phyloP scores from a whole-genome alignment of 2,329 filamentous ascomycete species.

The Chrysosporium keratinophilum region DNA sequence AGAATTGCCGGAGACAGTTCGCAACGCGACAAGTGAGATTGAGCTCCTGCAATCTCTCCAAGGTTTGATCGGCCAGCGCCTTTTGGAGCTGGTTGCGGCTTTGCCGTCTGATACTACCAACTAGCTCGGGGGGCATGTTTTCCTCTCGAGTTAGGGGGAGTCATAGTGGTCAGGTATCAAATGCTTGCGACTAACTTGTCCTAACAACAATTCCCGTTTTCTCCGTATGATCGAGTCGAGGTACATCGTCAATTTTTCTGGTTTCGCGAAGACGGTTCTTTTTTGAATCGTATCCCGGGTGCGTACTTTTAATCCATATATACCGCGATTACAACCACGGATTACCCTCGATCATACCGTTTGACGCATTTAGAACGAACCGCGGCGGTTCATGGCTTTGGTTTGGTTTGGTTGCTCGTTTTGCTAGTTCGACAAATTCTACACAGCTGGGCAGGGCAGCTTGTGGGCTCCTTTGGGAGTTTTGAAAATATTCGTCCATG shows the following conservation, averaged over 20 bases:
- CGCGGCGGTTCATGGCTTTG: not conserved
- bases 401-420: conserved; percentile 5
- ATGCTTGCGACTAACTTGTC: conserved; percentile 3
- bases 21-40: conserved; percentile 23
- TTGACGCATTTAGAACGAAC: not conserved
- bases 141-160: no score
- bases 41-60: conserved; percentile 25
- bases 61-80: conserved; percentile 25
- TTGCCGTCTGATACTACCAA: conserved; percentile 12
- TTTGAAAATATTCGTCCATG: not conserved
- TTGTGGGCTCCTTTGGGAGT: not conserved
- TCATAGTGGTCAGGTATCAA: not conserved
- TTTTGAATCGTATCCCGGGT: not conserved
- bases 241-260: not conserved
- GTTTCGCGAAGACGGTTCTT: not conserved
- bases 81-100: conserved; percentile 19
- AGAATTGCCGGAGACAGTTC: conserved; percentile 21
- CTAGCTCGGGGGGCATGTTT: not conserved
- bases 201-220: not conserved
- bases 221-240: conserved; percentile 9
- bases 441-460: conserved; percentile 1
- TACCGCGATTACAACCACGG: not conserved
- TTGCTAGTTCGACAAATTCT: conserved; percentile 2
- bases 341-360: conserved; percentile 8
- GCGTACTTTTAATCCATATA: not conserved